Conservation (phyloP, 2,329 filamentous ascomycete genomes). For the Aspergillus unguis region DNA sequence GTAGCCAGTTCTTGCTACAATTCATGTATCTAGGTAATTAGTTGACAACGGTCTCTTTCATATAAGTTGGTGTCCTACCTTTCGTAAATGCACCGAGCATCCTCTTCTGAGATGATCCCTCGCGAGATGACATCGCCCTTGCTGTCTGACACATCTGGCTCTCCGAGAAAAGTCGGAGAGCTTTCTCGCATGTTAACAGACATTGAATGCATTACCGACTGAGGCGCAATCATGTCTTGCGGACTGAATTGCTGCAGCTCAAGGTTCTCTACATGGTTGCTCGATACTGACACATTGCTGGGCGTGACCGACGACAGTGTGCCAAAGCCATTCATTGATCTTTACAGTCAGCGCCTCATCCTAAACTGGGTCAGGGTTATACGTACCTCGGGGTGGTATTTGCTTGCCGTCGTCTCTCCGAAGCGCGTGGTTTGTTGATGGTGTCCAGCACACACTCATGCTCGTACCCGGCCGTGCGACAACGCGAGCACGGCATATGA, state of each 20-base stretch:
- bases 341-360: not conserved
- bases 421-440: constrained; percentile 26
- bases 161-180: constrained; percentile 33
- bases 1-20: constrained; percentile 34
- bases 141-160: constrained; percentile 25
- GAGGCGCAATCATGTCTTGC: constrained; percentile 37
- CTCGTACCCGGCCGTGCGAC: constrained; percentile 31
- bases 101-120: constrained; percentile 33
- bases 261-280: constrained; percentile 20
- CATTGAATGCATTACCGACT: constrained; percentile 36
- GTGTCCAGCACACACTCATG: constrained; percentile 35
- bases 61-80: constrained; percentile 20
- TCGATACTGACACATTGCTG: constrained; percentile 15
- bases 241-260: constrained; percentile 35
- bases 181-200: constrained; percentile 33
- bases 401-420: constrained; percentile 22
- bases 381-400: constrained; percentile 24
- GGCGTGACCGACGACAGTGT: constrained; percentile 22
- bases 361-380: not conserved
- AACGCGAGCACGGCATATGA: constrained; percentile 35
- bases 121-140: constrained; percentile 31
- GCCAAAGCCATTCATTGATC: constrained; percentile 17
- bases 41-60: not conserved
- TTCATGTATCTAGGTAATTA: constrained; percentile 24
- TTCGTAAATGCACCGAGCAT: constrained; percentile 34